Base-by-base conservation (phyloP, 169 alveolate genomes). In the Plasmodium vinckei region DNA sequence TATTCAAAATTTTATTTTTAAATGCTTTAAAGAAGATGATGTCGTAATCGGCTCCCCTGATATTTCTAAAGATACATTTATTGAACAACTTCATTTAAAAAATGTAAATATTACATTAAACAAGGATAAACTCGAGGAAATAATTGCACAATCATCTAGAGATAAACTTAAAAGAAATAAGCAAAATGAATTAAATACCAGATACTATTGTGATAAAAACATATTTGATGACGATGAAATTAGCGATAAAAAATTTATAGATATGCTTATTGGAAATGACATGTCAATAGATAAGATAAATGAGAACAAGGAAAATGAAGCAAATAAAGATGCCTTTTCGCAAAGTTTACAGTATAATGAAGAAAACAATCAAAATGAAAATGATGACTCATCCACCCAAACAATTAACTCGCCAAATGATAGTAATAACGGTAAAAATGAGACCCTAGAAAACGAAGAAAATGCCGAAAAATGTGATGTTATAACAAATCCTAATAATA, bases 21-120 rank as follows among this genome's bases (percentile, higher is more conserved):
- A 56, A 47, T 67, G 70, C 19, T 82, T 82, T 82, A 57, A 82
- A 82, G 57, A 61, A 17, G 90, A 82, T 54, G 15, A 46, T 44
- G 67, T 82, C 53, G 6, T 82, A 82, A 39, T 33, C 25, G 70
- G 46, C n/a, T 5, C 1, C 10, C 64, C 60, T 17, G 51, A 67
- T 33, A 19, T 19, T 57, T 19, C 17, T 47, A 51, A 54, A 82
- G 72, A 54, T n/a, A 33, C 53, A 47, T 25, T 21, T 42, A 47
- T 47, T 63, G 57, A 68, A 56, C 72, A 82, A 54, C n/a, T 33
- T 19, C 47, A 68, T 6, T 5, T 27, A 6, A 67, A 42, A 42
- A 64, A 64, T 23, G 21, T 23, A 25, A 67, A 51, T 33, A 17
- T 82, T 33, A 82, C 27, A 19, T 82, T 82, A 71, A 82, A 63